phyloP scores from a whole-genome alignment of 1,139 yeast genomes.

The Nakaseomyces nivariensis region DNA sequence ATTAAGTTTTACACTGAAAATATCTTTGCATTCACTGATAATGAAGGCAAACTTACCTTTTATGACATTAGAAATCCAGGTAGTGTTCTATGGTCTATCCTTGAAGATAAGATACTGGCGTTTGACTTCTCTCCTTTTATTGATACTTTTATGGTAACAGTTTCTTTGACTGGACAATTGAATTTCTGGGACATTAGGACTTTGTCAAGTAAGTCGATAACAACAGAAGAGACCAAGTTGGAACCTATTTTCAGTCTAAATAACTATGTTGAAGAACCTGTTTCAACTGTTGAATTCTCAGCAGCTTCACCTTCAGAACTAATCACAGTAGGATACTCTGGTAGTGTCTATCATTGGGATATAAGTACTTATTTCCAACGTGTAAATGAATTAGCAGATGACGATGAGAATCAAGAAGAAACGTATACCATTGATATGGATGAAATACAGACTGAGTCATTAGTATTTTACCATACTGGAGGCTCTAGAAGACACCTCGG shows the following conservation, averaged over 20 bases:
- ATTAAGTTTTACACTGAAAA: slow-evolving; percentile 20
- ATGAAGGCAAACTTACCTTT: slow-evolving; percentile 19
- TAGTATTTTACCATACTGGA: slow-evolving; percentile 27
- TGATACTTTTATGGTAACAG: slow-evolving; percentile 23
- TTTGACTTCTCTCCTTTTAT: slow-evolving; percentile 19
- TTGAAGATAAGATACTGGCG: slow-evolving; percentile 15
- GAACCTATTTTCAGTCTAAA: slow-evolving; percentile 16
- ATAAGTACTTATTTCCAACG: slow-evolving; percentile 14
- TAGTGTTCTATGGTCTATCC: slow-evolving; percentile 12
- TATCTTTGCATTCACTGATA: slow-evolving; percentile 19
- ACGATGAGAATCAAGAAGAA: slow-evolving; percentile 11
- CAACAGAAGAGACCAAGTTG: slow-evolving; percentile 7
- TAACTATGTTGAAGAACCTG: slow-evolving; percentile 21
- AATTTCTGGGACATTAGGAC: slow-evolving; percentile 28
- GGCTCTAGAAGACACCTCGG: slow-evolving; percentile 24
- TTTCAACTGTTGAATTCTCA: slow-evolving; percentile 21
- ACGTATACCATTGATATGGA: slow-evolving; percentile 9
- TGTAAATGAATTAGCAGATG: slow-evolving; percentile 6
- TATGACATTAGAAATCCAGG: slow-evolving; percentile 19
- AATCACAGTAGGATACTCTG: slow-evolving; percentile 23
- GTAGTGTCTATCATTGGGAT: slow-evolving; percentile 30
- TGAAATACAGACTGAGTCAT: slow-evolving; percentile 19
- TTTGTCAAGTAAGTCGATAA: slow-evolving; percentile 2
- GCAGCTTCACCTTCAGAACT: slow-evolving; percentile 19
- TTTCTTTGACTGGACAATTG: slow-evolving; percentile 21